Evolutionary conservation across 805 yeast species (phyloP).

Genomic region (Saccharomycopsis synnaedendra): DNA sequence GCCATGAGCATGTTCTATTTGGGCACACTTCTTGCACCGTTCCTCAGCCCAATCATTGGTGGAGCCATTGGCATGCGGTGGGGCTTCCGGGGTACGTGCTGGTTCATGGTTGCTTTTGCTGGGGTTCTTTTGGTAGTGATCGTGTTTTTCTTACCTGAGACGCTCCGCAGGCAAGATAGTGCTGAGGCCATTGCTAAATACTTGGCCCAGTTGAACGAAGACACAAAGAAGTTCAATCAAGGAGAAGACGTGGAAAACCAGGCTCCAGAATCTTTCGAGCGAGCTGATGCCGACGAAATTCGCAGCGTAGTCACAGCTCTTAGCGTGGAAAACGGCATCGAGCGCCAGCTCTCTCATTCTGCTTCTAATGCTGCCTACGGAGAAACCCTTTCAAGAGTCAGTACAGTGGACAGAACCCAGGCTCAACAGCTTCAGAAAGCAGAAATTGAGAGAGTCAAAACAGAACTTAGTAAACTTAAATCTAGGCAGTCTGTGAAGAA

Average conservation of each 20-base stretch:
- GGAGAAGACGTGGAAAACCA: not conserved
- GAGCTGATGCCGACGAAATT: not conserved
- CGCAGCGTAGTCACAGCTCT: not conserved
- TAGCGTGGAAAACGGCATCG: not conserved
- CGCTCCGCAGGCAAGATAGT: conserved; percentile 52
- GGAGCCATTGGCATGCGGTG: conserved; percentile 60
- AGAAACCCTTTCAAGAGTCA: conserved; percentile 23
- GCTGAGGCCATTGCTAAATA: conserved; percentile 36
- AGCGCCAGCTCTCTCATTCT: not conserved
- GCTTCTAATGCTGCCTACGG: not conserved
- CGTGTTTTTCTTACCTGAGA: conserved; percentile 63
- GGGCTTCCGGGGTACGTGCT: conserved; percentile 88
- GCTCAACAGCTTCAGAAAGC: conserved; percentile 17
- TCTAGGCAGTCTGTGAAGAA: not conserved
- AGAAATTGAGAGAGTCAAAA: conserved; percentile 15
- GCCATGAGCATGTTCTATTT: conserved; percentile 74
- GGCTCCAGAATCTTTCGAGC: not conserved
- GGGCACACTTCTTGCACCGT: conserved; percentile 75
- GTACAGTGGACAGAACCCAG: conserved; percentile 20
- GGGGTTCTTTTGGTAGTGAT: conserved; percentile 40
- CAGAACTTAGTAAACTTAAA: conserved; percentile 7
- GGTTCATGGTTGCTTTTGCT: conserved; percentile 65
- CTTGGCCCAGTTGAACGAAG: conserved; percentile 25
- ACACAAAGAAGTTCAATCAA: conserved; percentile 1
- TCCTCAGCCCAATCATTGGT: conserved; percentile 70